Evolutionary conservation across 129 eudicot species (phyloP).

Genomic region (Logfia minima): DNA sequence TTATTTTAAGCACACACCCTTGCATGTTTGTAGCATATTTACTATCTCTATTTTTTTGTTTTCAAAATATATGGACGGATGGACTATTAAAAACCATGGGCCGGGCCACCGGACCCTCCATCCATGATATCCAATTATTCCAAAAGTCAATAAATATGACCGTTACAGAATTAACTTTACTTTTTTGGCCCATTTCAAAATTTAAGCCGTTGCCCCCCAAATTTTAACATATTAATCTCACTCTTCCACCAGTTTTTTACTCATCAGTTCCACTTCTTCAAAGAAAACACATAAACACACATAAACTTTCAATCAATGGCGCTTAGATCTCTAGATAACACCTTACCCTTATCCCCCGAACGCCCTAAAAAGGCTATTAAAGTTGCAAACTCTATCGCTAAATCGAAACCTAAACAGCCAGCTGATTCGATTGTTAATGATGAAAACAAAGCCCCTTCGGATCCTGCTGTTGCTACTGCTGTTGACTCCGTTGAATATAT

Average conservation of each 20-base stretch:
- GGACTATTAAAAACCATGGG: background rate
- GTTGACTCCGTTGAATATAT: slow-evolving; percentile 68
- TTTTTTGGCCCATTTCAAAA: slow-evolving; percentile 32
- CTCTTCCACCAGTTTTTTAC: slow-evolving; percentile 14
- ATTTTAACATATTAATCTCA: slow-evolving; percentile 14
- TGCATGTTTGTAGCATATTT: too few relatives aligned
- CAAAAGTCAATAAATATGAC: slow-evolving; percentile 31
- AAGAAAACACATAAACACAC: background rate
- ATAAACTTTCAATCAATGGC: slow-evolving; percentile 46
- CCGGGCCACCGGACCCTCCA: background rate
- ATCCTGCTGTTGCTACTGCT: slow-evolving; percentile 32
- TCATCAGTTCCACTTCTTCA: slow-evolving; percentile 14
- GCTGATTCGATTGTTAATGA: background rate
- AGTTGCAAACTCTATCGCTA: slow-evolving; percentile 27
- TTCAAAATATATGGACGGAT: background rate
- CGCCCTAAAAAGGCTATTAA: slow-evolving; percentile 66
- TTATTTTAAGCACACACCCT: too few relatives aligned
- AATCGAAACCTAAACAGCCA: slow-evolving; percentile 37
- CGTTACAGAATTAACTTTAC: slow-evolving; percentile 39
- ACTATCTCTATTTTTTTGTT: background rate
- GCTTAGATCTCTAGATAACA: slow-evolving; percentile 70
- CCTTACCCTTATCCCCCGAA: slow-evolving; percentile 51
- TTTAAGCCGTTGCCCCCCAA: slow-evolving; percentile 41
- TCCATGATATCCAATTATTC: background rate
- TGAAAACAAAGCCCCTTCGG: slow-evolving; percentile 40